Evolutionary conservation across 106 monocot species (phyloP).

Genomic region (Hemerocallis citrina): DNA sequence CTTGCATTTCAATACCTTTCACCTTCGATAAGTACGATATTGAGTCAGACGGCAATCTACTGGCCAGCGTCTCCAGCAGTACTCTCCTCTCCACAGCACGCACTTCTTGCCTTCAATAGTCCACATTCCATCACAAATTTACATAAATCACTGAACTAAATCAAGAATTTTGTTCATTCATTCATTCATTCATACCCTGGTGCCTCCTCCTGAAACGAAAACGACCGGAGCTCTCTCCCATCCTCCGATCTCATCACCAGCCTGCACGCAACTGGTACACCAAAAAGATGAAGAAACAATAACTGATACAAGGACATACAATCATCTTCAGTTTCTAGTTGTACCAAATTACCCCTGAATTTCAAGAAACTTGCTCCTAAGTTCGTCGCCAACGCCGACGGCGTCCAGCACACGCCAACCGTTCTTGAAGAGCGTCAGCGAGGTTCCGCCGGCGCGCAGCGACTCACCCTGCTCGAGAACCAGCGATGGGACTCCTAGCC

Average conservation of each 20-base stretch:
- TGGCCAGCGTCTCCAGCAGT: conserved; percentile 70
- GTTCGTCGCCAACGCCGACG: conserved; percentile 76
- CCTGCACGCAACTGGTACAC: conserved; percentile 46
- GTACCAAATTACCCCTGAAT: conserved; percentile 54
- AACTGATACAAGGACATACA: background rate
- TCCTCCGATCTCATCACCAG: conserved; percentile 64
- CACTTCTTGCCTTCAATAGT: conserved; percentile 61
- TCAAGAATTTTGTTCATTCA: too few species aligned
- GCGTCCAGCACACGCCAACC: conserved; percentile 84
- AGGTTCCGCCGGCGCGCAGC: conserved; percentile 81
- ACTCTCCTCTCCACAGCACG: conserved; percentile 76
- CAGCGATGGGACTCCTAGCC: conserved; percentile 54
- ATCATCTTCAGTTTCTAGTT: background rate
- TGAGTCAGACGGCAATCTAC: conserved; percentile 40
- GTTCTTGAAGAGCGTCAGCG: conserved; percentile 90
- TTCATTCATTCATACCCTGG: conserved; percentile 34
- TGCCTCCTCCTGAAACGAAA: conserved; percentile 65
- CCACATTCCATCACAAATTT: background rate
- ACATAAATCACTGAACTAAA: background rate
- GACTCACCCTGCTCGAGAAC: conserved; percentile 88
- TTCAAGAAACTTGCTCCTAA: conserved; percentile 48
- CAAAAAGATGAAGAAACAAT: conserved; percentile 1
- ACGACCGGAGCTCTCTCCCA: conserved; percentile 69
- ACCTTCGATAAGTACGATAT: conserved; percentile 64
- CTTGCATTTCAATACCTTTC: conserved; percentile 28